Evolutionary conservation across 78 protist genomes (phyloP).

Genomic region (Anaeramoeba ignava): DNA sequence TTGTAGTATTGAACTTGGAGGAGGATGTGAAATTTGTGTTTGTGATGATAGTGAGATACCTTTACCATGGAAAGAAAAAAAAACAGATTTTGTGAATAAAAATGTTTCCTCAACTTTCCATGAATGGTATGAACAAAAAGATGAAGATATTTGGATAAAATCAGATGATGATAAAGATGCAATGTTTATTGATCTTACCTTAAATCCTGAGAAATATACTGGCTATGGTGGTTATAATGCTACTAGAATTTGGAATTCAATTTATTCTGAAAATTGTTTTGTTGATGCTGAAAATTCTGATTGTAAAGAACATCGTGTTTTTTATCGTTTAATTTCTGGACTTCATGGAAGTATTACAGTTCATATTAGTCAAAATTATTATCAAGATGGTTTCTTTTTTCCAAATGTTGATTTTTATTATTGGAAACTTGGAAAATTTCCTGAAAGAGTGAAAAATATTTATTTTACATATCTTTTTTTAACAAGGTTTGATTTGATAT

Average conservation of each 20-base stretch:
- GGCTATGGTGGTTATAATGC: background rate
- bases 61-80: background rate
- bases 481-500: background rate
- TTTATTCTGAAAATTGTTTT: background rate
- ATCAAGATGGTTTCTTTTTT: background rate
- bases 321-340: background rate
- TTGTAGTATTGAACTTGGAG: background rate
- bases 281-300: background rate
- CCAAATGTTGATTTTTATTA: slow-evolving; percentile 2
- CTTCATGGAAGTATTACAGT: background rate
- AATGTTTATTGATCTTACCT: background rate
- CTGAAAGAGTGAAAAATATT: background rate
- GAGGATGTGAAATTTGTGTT: background rate
- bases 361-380: background rate
- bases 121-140: background rate
- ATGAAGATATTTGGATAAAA: background rate
- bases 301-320: background rate
- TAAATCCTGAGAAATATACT: background rate
- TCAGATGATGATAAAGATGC: background rate
- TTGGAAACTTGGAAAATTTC: background rate
- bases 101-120: background rate
- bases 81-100: background rate
- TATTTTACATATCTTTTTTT: background rate
- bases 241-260: background rate
- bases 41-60: background rate